Conservation (phyloP, 306 rosid genomes). For the Acacia acuminata region DNA sequence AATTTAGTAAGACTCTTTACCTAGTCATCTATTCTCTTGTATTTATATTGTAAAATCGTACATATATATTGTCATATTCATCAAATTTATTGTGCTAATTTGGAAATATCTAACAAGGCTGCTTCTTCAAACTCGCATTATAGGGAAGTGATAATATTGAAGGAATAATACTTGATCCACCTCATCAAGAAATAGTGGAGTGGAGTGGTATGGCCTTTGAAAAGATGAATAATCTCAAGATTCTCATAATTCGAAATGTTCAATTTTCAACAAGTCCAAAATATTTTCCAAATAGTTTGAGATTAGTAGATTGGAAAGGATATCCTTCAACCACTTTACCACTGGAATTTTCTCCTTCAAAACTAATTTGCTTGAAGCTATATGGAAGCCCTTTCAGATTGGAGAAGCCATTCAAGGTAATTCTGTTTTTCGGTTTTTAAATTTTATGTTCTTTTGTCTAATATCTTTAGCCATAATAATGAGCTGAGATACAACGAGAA, state of each 20-base stretch:
- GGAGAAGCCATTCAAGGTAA: background rate
- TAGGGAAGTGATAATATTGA: background rate
- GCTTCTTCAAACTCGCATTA: background rate
- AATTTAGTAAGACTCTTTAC: background rate
- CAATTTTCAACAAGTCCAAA: background rate
- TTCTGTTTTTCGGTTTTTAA: no score
- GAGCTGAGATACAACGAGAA: background rate
- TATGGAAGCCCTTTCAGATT: background rate
- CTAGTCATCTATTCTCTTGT: accelerated
- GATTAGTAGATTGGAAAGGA: background rate
- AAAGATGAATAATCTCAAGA: background rate
- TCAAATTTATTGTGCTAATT: no score
- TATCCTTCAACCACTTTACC: background rate
- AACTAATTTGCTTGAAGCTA: background rate
- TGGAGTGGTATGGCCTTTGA: background rate
- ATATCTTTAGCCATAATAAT: background rate
- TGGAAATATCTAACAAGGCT: background rate
- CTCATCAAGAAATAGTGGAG: background rate
- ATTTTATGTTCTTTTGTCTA: background rate
- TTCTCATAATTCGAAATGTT: background rate
- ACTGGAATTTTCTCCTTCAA: background rate
- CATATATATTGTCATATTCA: no score
- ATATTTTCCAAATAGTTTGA: background rate
- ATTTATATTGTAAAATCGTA: background rate
- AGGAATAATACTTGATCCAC: background rate